Conservation (phyloP, 2,329 filamentous ascomycete species). For the Fusarium mangiferae region DNA sequence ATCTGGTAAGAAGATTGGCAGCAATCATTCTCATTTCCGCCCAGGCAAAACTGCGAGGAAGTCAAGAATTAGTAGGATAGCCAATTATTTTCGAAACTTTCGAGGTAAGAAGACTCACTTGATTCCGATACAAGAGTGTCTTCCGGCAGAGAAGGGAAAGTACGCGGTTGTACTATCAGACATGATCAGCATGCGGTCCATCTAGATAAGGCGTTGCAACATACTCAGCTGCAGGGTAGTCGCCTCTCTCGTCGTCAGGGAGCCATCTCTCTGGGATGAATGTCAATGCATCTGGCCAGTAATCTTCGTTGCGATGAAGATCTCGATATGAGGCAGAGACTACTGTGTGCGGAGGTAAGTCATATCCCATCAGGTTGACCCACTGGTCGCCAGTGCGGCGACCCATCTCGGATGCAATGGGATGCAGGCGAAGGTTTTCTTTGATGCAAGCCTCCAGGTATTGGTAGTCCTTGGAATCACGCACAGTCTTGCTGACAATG, state of each 20-base stretch:
- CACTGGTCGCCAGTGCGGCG: neutral
- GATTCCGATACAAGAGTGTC: neutral
- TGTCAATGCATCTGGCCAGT: neutral
- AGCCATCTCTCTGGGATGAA: neutral
- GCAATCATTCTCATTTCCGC: neutral
- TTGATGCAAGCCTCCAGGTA: neutral
- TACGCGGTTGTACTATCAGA: neutral
- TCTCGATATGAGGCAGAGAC: neutral
- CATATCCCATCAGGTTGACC: neutral
- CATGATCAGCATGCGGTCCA: neutral
- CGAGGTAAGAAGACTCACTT: neutral
- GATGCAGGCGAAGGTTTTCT: neutral
- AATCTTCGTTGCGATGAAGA: neutral
- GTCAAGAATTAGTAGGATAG: neutral
- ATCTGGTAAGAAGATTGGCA: neutral
- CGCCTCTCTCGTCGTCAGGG: neutral
- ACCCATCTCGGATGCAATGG: neutral
- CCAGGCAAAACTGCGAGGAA: neutral
- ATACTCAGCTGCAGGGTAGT: neutral
- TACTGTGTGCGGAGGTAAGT: neutral
- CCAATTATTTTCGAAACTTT: fast-evolving
- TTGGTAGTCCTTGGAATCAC: neutral
- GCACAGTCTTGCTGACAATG: neutral
- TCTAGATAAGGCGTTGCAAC: neutral
- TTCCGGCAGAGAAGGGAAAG: neutral